Evolutionary conservation across 768 basidiomycete species (phyloP).

Genomic region (Leucocoprinus leucothites): DNA sequence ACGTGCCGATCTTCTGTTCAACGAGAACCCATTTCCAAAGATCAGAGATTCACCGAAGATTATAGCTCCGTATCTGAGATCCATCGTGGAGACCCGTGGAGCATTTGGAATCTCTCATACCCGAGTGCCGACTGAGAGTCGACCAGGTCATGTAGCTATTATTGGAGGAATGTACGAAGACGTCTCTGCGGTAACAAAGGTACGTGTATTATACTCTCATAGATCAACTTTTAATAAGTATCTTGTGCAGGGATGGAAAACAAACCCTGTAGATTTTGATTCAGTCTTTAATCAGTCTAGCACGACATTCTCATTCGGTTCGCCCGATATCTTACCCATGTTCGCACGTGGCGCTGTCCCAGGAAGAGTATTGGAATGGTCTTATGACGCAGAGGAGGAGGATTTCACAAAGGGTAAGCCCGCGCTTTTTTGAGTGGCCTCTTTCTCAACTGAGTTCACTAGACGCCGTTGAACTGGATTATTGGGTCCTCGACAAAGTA

Average conservation of each 20-base stretch:
- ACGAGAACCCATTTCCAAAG: slow-evolving; percentile 53
- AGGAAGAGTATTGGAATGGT: slow-evolving; percentile 72
- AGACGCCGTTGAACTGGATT: slow-evolving; percentile 78
- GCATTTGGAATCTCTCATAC: slow-evolving; percentile 87
- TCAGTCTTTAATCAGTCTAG: slow-evolving; percentile 84
- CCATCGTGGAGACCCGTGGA: slow-evolving; percentile 62
- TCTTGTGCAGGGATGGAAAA: slow-evolving; percentile 70
- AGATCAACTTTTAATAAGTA: slow-evolving; percentile 12
- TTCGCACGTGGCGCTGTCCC: slow-evolving; percentile 72
- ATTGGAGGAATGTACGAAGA: slow-evolving; percentile 95
- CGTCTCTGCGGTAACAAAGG: slow-evolving; percentile 85
- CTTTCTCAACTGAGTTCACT: background rate
- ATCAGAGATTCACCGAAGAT: slow-evolving; percentile 50
- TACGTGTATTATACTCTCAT: slow-evolving; percentile 21
- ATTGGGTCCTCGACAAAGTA: slow-evolving; percentile 79
- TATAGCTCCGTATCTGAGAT: slow-evolving; percentile 73
- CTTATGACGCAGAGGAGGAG: slow-evolving; percentile 73
- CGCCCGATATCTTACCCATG: slow-evolving; percentile 88
- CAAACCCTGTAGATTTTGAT: slow-evolving; percentile 86
- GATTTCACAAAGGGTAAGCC: slow-evolving; percentile 79
- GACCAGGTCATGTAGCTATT: slow-evolving; percentile 87
- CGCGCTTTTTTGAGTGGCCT: background rate
- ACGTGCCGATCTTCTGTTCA: slow-evolving; percentile 77
- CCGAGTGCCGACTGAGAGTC: slow-evolving; percentile 81
- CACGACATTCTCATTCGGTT: slow-evolving; percentile 79